Evolutionary conservation across 441 rosid genomes (phyloP).

Genomic region (Dalechampia spathulata): DNA sequence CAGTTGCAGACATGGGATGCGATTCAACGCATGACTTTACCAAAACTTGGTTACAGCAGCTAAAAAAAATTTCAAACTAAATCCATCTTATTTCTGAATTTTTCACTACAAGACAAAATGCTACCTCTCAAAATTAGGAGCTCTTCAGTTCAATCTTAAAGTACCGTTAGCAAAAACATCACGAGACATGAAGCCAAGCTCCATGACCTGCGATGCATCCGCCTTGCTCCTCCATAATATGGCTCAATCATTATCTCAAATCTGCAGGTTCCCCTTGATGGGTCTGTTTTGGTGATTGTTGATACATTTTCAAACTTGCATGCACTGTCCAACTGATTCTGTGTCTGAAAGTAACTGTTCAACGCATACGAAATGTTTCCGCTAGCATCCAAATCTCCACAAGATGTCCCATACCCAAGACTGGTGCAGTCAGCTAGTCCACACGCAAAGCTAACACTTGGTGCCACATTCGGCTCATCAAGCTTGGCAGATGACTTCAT

Average conservation of each 20-base stretch:
- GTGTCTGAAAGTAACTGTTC: constrained; percentile 78
- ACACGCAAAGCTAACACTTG: constrained; percentile 82
- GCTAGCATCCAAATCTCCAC: constrained; percentile 44
- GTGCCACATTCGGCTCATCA: constrained; percentile 61
- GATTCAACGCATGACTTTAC: no score
- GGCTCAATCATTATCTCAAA: constrained; percentile 67
- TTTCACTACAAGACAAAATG: constrained; percentile 15
- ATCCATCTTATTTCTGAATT: neutral
- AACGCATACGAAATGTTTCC: constrained; percentile 84
- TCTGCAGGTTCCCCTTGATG: constrained; percentile 49
- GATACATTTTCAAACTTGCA: constrained; percentile 71
- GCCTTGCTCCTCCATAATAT: constrained; percentile 44
- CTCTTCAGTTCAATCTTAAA: constrained; percentile 18
- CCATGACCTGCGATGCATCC: constrained; percentile 7
- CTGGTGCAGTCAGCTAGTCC: constrained; percentile 72
- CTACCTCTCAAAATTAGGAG: constrained; percentile 8
- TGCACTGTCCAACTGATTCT: constrained; percentile 67
- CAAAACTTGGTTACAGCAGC: no score
- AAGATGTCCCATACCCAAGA: constrained; percentile 84
- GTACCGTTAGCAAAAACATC: constrained; percentile 24
- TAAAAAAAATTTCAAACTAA: neutral
- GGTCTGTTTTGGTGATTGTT: constrained; percentile 48
- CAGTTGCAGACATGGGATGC: no score
- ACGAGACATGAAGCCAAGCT: constrained; percentile 21
- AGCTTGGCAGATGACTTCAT: constrained; percentile 53